Evolutionary conservation across 2,329 filamentous ascomycete species (phyloP).

Genomic region (Chrysoporthe puriensis): DNA sequence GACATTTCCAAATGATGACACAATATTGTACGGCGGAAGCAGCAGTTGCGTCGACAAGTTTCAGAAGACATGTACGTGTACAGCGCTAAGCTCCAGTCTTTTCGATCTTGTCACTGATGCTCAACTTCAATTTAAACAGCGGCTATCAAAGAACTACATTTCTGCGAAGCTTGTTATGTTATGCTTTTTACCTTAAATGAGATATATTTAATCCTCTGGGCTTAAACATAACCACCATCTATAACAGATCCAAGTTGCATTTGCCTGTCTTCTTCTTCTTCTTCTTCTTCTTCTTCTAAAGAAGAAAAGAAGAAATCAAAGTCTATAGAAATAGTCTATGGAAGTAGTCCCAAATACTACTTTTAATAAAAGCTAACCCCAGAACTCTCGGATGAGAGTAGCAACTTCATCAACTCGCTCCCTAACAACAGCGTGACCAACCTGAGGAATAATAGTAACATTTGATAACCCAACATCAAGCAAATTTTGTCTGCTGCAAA

Average conservation of each 20-base stretch:
- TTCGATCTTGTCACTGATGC: not conserved
- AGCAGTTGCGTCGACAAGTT: not conserved
- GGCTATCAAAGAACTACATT: too few relatives aligned
- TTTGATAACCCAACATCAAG: slow-evolving; percentile 13
- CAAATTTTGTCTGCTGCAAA: slow-evolving; percentile 6
- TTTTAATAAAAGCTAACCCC: not conserved
- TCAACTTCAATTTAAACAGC: too few relatives aligned
- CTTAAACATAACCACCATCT: too few relatives aligned
- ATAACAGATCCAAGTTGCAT: too few relatives aligned
- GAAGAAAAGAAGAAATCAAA: too few relatives aligned
- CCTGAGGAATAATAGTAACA: slow-evolving; percentile 8
- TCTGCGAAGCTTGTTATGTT: too few relatives aligned
- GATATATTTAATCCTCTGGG: too few relatives aligned
- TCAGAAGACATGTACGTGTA: not conserved
- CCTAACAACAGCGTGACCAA: slow-evolving; percentile 19
- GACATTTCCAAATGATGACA: not conserved
- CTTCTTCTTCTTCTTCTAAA: too few relatives aligned
- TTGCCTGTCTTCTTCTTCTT: too few relatives aligned
- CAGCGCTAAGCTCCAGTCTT: not conserved
- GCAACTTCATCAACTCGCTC: slow-evolving; percentile 13
- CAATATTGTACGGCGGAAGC: not conserved
- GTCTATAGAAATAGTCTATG: too few relatives aligned
- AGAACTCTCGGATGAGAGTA: slow-evolving; percentile 17
- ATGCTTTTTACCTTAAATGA: too few relatives aligned
- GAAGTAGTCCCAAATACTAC: too few relatives aligned